A percentile compares a stretch with the other conserved stretches of the same genome.
Conservation (phyloP, 352 stramenopile species). For the Nothophytophthora sp. region DNA sequence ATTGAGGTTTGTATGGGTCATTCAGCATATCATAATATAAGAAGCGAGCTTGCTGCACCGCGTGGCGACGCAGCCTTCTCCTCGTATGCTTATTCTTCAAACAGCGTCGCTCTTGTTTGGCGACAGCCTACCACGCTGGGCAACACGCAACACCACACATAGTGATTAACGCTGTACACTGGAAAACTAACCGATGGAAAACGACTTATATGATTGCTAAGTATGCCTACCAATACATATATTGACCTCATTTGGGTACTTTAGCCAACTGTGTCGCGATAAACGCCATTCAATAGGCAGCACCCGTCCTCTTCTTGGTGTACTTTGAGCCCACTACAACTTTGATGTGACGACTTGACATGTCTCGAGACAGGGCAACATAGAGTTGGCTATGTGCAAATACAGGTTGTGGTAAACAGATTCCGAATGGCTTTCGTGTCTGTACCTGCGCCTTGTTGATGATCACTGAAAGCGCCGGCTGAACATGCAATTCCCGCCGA, state of each 20-base stretch:
- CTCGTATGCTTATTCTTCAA: too few relatives aligned
- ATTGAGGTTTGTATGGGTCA: too few relatives aligned
- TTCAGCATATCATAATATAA: too few relatives aligned
- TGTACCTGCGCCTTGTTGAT: conserved; percentile 29
- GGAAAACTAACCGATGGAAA: background rate
- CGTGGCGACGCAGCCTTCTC: too few relatives aligned
- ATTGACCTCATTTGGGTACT: too few relatives aligned
- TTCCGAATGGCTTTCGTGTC: conserved; percentile 14
- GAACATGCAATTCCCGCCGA: conserved; percentile 19
- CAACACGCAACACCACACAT: too few relatives aligned
- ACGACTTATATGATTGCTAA: background rate
- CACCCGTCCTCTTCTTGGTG: background rate
- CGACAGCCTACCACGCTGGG: too few relatives aligned
- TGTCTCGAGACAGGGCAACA: conserved; percentile 9
- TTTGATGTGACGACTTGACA: background rate
- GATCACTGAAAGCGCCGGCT: conserved; percentile 21
- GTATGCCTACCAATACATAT: too few relatives aligned
- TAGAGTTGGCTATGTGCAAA: conserved; percentile 21
- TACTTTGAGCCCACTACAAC: background rate
- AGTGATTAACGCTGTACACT: too few relatives aligned
- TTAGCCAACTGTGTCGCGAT: background rate
- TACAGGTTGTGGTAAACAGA: conserved; percentile 8
- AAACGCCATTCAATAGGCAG: background rate
- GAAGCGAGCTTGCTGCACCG: too few relatives aligned
- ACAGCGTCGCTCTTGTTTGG: background rate